Evolutionary conservation across 2,329 filamentous ascomycete genomes (phyloP).

Genomic region (Fusarium coffeatum): DNA sequence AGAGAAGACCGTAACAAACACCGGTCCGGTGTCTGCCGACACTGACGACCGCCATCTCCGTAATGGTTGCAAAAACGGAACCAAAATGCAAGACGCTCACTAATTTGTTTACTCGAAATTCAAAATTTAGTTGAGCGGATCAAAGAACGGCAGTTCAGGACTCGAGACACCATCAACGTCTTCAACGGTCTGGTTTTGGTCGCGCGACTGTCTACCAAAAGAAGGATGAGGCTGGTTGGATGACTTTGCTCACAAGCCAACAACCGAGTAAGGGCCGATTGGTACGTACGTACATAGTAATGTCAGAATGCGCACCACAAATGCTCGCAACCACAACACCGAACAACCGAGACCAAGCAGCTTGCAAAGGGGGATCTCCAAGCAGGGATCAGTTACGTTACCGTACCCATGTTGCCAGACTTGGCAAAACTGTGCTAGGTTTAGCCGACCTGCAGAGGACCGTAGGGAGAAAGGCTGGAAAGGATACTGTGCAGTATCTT

Average conservation of each 20-base stretch:
- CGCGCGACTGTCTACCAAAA: constrained; percentile 4
- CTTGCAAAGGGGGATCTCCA: constrained; percentile 19
- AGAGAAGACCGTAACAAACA: constrained; percentile 7
- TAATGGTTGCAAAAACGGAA: constrained; percentile 31
- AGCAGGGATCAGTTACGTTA: constrained; percentile 16
- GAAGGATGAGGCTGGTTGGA: constrained; percentile 6
- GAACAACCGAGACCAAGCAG: constrained; percentile 1
- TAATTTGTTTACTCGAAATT: neutral
- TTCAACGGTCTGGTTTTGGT: constrained; percentile 13
- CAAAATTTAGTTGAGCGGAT: neutral
- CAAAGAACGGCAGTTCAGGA: neutral
- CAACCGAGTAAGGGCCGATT: constrained; percentile 33
- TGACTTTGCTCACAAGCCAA: constrained; percentile 10
- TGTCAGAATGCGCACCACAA: constrained; percentile 2
- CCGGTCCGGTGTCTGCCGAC: constrained; percentile 34
- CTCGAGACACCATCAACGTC: neutral
- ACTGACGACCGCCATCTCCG: constrained; percentile 13
- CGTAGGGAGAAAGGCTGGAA: neutral
- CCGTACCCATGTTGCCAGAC: constrained; percentile 5
- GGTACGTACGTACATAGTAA: constrained; percentile 6
- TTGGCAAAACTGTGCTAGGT: constrained; percentile 15
- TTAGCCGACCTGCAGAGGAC: neutral
- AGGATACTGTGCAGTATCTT: constrained; percentile 4
- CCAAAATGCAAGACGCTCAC: constrained; percentile 11
- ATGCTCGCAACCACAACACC: constrained; percentile 10